Evolutionary conservation across 805 yeast genomes (phyloP).

Genomic region (Starmera caribaea): DNA sequence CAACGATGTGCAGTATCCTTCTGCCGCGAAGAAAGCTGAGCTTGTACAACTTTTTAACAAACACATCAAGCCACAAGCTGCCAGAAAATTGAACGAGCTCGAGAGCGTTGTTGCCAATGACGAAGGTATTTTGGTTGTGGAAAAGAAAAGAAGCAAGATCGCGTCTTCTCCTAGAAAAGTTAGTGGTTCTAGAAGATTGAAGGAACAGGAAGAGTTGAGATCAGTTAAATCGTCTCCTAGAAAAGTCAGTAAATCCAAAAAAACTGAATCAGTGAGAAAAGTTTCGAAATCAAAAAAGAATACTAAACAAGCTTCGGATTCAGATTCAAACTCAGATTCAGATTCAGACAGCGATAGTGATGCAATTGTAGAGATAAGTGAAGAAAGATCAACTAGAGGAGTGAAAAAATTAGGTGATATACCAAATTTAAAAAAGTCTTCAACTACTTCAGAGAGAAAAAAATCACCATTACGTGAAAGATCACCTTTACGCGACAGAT

Average conservation of each 20-base stretch:
- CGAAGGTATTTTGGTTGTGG: conserved; percentile 30
- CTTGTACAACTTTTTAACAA: conserved; percentile 52
- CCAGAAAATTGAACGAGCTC: conserved; percentile 25
- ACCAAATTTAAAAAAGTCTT: conserved; percentile 8
- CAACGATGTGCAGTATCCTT: conserved; percentile 50
- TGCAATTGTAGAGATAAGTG: conserved; percentile 1
- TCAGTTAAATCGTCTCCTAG: conserved; percentile 5
- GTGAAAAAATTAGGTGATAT: conserved; percentile 3
- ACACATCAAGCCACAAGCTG: conserved; percentile 40
- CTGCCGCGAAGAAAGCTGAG: conserved; percentile 59
- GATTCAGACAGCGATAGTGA: not conserved
- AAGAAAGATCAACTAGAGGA: conserved; percentile 4
- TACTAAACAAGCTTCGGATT: conserved; percentile 1
- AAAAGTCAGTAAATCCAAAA: conserved; percentile 11
- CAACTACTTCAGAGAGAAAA: conserved; percentile 2
- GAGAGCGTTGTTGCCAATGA: conserved; percentile 23
- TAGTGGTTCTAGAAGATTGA: conserved; percentile 1
- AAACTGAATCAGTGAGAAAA: conserved; percentile 8
- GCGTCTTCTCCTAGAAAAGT: too few species aligned
- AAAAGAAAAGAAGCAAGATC: conserved; percentile 4
- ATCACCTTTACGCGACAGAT: not conserved
- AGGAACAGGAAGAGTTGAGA: conserved; percentile 3
- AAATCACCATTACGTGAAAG: conserved; percentile 2
- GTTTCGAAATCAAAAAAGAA: conserved; percentile 1
- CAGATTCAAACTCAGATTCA: too few species aligned